These are phyloP conservation scores for Hypericum perforatum DNA, from an alignment of 345 rosid genomes.

Conservation along the genomic window DNA sequence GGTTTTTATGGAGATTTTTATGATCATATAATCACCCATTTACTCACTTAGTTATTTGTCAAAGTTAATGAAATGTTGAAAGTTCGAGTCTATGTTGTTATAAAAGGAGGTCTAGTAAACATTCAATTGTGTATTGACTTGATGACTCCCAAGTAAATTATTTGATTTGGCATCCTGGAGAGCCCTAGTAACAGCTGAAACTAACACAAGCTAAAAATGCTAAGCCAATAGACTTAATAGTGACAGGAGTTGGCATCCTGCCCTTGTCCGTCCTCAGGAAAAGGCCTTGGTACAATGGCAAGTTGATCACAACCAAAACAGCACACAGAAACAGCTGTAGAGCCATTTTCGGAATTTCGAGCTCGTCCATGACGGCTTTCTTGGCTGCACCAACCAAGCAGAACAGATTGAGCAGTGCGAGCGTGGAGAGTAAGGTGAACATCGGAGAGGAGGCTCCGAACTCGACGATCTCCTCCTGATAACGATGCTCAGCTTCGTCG, in stretches of 20 bases:
- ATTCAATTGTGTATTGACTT: no score
- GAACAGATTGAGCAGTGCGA: slow-evolving; percentile 47
- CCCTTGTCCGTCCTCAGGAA: slow-evolving; percentile 56
- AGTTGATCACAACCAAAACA: slow-evolving; percentile 37
- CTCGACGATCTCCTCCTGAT: slow-evolving; percentile 52
- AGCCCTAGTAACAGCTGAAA: slow-evolving; percentile 2
- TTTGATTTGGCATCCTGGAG: no score
- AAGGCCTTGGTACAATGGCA: slow-evolving; percentile 56
- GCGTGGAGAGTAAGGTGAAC: slow-evolving; percentile 45
- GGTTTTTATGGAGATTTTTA: no score
- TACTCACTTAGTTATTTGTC: no score
- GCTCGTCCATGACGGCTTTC: slow-evolving; percentile 1
- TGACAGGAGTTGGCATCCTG: slow-evolving; percentile 37
- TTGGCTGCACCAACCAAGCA: slow-evolving; percentile 27
- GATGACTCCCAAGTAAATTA: no score
- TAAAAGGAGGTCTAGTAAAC: no score
- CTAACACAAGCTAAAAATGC: slow-evolving; percentile 35
- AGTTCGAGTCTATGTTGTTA: no score
- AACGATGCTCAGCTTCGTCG: slow-evolving; percentile 37
- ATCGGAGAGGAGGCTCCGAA: slow-evolving; percentile 60
- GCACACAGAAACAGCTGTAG: slow-evolving; percentile 44
- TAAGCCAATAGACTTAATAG: slow-evolving; percentile 31
- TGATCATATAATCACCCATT: no score
- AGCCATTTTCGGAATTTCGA: slow-evolving; percentile 17
- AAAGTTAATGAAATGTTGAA: no score